Conservation (phyloP, 208 protist genomes). For the Wallacemonas rigidus region DNA sequence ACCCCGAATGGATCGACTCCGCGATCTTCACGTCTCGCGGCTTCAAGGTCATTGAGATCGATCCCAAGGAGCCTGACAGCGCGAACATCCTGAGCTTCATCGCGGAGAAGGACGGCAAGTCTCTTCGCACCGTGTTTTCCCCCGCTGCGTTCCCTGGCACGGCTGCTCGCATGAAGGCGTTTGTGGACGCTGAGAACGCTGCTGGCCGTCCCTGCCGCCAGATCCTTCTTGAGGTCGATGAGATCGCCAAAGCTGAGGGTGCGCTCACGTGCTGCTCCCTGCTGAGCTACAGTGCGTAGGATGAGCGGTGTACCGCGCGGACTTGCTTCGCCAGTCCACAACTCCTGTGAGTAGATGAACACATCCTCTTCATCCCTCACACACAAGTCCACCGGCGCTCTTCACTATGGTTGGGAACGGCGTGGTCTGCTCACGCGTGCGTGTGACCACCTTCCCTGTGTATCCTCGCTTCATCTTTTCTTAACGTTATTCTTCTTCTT, state of each 20-base stretch:
- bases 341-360: not conserved
- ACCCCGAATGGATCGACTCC: conserved; percentile 36
- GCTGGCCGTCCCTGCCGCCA: conserved; percentile 36
- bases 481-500: not conserved
- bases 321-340: not conserved
- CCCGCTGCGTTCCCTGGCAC: conserved; percentile 35
- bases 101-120: conserved; percentile 23
- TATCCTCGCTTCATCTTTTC: not conserved
- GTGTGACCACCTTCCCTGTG: not conserved
- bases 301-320: not conserved
- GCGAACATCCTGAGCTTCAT: conserved; percentile 41
- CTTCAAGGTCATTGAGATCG: conserved; percentile 39
- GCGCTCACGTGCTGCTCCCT: conserved; percentile 58
- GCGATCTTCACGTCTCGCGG: conserved; percentile 48
- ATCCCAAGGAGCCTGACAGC: conserved; percentile 32
- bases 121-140: conserved; percentile 34
- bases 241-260: conserved; percentile 64
- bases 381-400: not conserved
- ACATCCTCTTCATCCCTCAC: not conserved
- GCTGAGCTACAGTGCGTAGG: conserved; percentile 42
- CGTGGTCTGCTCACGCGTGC: not conserved
- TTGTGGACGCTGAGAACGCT: conserved; percentile 31
- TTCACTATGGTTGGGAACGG: not conserved
- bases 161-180: conserved; percentile 28
- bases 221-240: conserved; percentile 38